Base-by-base conservation (phyloP, 2,329 filamentous ascomycete species). In the Phaeosphaeriaceae sp. region DNA sequence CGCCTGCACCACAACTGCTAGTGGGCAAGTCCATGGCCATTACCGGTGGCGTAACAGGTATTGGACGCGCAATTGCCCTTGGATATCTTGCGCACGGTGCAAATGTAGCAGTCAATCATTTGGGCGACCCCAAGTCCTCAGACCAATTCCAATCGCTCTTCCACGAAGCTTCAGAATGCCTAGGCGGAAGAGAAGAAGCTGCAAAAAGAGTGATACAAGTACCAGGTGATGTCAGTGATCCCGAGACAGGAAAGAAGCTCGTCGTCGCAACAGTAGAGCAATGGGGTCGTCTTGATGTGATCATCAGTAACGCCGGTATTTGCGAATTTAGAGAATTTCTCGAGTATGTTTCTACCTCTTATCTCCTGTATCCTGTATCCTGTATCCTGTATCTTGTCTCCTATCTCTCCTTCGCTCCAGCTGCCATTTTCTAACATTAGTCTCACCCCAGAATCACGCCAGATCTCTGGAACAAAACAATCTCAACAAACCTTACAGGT, bases 271-370 rank as follows among this genome's bases (percentile, higher is more conserved):
- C 88, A 0, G 87, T 92, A 1, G 71, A 81, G 49, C 74, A 76
- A 49, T 88, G 85, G 68, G 79, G 81, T 12, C 68, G 76, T 30
- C 48, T 81, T 32, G 77, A 82, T 73, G 79, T 96, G 6, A 93
- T 93, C 73, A 88, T 96, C 21, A 90, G 86, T 71, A 96, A 96
- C 76, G 92, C 92, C 3, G 92, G 92, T 6, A 83, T 96, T 50
- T 96, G 91, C 79, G 83, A 89, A 56, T 97, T 97, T 74, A 87
- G 88, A 50, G 89, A 95, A 59, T 95, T 97, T 67, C 76, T 97
- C 18, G 85, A 87, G 82, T 86, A 63, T 58, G 77, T 68, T 20
- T 15, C 7, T 26, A 26, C 6, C 23, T 11, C 6, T 8, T 26
- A 11, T 11, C 11, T 26, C 23, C 6, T 26, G 23, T 26, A 26